Conservation (phyloP, 352 stramenopile genomes). For the Vaucheria bursata region DNA sequence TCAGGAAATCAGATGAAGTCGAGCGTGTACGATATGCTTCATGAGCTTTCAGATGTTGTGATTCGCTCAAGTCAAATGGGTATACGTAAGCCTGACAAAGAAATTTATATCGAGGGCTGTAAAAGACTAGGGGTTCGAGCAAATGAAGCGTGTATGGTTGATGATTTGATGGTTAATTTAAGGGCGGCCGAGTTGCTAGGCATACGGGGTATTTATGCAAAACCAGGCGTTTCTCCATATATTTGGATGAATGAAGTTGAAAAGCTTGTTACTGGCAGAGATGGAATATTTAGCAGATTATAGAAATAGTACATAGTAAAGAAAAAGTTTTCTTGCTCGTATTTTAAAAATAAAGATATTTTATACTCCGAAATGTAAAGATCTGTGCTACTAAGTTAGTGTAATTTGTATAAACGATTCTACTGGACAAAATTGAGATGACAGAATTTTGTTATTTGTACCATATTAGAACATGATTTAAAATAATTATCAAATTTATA, state of each 20-base stretch:
- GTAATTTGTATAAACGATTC: too few species aligned
- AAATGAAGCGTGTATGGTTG: slow-evolving; percentile 28
- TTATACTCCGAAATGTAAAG: too few species aligned
- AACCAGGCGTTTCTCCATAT: neutral
- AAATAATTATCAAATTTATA: too few species aligned
- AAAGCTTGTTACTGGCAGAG: too few species aligned
- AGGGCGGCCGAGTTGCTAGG: slow-evolving; percentile 26
- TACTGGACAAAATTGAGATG: too few species aligned
- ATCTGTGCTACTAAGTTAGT: too few species aligned
- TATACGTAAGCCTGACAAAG: slow-evolving; percentile 20
- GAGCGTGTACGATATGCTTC: slow-evolving; percentile 18
- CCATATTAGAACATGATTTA: too few species aligned
- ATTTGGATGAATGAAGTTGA: neutral
- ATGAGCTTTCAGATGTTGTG: slow-evolving; percentile 27
- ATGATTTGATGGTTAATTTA: slow-evolving; percentile 33
- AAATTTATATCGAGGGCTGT: slow-evolving; percentile 34
- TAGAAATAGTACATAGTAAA: too few species aligned
- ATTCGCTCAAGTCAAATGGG: slow-evolving; percentile 26
- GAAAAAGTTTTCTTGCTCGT: too few species aligned
- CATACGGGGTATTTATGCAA: slow-evolving; percentile 26
- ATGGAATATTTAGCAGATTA: too few species aligned
- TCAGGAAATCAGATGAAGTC: slow-evolving; percentile 1
- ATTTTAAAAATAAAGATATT: too few species aligned
- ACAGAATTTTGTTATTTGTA: too few species aligned
- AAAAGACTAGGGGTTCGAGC: slow-evolving; percentile 20